These are phyloP conservation scores for Phytophthora cajani DNA, from an alignment of 352 stramenopile genomes.

Conservation along the genomic window DNA sequence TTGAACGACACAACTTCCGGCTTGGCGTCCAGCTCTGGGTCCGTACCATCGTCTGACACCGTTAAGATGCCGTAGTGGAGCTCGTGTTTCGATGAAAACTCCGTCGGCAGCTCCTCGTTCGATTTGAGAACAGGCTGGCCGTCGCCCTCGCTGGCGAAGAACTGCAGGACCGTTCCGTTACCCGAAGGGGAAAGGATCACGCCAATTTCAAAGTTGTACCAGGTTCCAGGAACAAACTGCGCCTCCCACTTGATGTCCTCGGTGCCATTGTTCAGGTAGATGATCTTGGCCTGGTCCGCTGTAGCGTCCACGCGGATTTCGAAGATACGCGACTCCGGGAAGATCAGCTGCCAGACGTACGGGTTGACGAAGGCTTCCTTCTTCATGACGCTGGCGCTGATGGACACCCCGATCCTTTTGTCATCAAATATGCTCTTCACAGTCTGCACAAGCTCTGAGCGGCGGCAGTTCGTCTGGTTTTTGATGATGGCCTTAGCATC, in stretches of 20 bases:
- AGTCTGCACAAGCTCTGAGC: constrained; percentile 61
- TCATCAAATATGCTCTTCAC: too few relatives aligned
- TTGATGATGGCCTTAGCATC: constrained; percentile 22
- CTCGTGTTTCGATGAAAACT: constrained; percentile 38
- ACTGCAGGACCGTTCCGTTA: constrained; percentile 28
- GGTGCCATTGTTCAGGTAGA: constrained; percentile 52
- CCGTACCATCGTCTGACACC: constrained; percentile 44
- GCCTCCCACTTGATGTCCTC: constrained; percentile 54
- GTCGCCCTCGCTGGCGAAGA: constrained; percentile 59
- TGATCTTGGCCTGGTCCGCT: constrained; percentile 48
- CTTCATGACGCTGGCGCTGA: constrained; percentile 60
- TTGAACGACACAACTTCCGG: constrained; percentile 53
- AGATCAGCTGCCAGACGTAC: constrained; percentile 42
- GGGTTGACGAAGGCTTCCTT: constrained; percentile 51
- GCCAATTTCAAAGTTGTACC: constrained; percentile 75
- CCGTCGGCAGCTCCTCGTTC: not conserved
- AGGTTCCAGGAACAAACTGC: constrained; percentile 52
- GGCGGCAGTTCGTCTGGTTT: constrained; percentile 52
- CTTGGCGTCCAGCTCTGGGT: constrained; percentile 38
- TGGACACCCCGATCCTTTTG: constrained; percentile 1
- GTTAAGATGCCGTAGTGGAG: constrained; percentile 57
- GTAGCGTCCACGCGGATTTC: constrained; percentile 62
- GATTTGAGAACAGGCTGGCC: constrained; percentile 13
- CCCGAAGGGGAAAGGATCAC: too few relatives aligned
- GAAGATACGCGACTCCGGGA: constrained; percentile 60